Evolutionary conservation across 2,329 filamentous ascomycete species (phyloP), one percentile per base, ranked within the genome.

Genomic region (Xylaria sp.): DNA sequence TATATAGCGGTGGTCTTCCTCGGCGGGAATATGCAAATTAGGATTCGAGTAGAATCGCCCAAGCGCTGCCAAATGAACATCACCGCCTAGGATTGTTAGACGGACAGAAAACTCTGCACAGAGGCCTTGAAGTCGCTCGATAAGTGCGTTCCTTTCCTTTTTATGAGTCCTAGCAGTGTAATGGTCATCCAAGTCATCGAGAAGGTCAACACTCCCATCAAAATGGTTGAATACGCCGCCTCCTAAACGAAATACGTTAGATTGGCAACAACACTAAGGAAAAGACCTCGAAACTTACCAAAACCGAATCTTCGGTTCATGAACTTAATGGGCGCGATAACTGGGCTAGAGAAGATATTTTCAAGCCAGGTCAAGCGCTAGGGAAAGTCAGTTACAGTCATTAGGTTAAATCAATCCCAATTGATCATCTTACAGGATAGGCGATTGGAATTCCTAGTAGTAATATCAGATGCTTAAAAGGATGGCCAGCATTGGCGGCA

Each of bases 41-140:
- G 93, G 92, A 74, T 96, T 96, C 17, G 93, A 94, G 82, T 97
- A 97, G 83, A 99, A 98, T 67, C 96, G 92, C 0, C 96, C 96
- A 29, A 98, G 85, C 13, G 94, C 96, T 31, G 92, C 94, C 44
- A 98, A 83, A 78, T 98, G 95, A 49, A 98, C 96, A 75, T 98
- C 96, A 29, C 96, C 96, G 72, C 95, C 92, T 3, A 99, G 85
- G 69, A 99, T 97, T 3, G 94, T 98, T 61, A 97, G 86, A 60
- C 96, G 92, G 20, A 97, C 89, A 2, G 93, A 97, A 77, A 94
- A 96, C 72, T 94, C 91, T 2, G 92, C 90, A 36, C 94, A 92
- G 53, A 98, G 85, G 44, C 89, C 86, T 79, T 99, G 96, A 44
- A 99, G 84, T 71, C 92, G 89, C 73, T 93, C 87, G 45, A 99